A percentile compares a stretch with the other conserved stretches of the same genome.
phyloP scores from a whole-genome alignment of 495 filamentous ascomycete genomes.

The Cudoniella acicularis region DNA sequence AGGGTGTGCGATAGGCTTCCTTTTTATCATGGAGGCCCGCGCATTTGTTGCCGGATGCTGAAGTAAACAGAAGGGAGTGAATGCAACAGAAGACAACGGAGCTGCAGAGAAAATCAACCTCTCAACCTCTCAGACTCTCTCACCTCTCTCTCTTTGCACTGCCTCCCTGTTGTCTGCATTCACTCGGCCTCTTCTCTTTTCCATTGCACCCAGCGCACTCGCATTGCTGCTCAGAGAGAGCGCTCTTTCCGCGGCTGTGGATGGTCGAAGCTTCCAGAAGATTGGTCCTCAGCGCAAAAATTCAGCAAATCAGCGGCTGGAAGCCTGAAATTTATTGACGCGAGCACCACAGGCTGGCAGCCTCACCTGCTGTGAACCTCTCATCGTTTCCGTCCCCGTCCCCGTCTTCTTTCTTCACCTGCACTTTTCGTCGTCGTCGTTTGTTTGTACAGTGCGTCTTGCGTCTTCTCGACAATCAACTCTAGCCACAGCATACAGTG shows the following conservation, averaged over 20 bases:
- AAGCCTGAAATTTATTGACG: slow-evolving; percentile 11
- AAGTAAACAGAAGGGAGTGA: too few species aligned
- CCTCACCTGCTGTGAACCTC: too few species aligned
- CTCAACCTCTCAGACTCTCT: too few species aligned
- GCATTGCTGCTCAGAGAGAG: too few species aligned
- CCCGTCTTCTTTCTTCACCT: background rate
- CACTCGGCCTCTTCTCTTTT: background rate
- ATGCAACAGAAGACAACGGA: too few species aligned
- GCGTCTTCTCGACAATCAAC: too few species aligned
- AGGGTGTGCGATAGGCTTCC: background rate
- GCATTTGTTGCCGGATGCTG: background rate
- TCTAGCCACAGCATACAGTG: background rate
- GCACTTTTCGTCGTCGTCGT: slow-evolving; percentile 1
- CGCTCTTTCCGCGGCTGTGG: too few species aligned
- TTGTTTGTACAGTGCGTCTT: too few species aligned
- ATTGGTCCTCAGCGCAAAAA: background rate
- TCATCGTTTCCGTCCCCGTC: background rate
- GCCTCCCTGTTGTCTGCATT: background rate
- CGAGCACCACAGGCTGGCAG: background rate
- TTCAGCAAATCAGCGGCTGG: background rate
- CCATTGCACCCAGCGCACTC: background rate
- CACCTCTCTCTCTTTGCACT: too few species aligned
- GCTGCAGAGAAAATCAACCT: too few species aligned
- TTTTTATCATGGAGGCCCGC: background rate
- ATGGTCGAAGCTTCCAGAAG: background rate